Base-by-base conservation (phyloP, 768 basidiomycete genomes). In the Ramaria sp. region DNA sequence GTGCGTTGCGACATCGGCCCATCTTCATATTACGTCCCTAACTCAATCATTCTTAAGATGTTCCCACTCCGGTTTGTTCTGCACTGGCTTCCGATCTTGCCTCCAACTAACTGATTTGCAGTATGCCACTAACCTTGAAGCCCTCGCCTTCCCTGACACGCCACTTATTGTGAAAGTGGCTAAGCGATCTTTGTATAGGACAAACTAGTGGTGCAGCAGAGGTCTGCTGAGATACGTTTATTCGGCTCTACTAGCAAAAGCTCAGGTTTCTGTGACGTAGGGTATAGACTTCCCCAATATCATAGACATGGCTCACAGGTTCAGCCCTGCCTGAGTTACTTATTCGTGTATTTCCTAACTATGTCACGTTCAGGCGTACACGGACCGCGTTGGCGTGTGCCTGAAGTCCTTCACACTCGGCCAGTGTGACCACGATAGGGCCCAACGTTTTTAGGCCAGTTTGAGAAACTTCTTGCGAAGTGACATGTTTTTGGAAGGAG, bases 401-500 rank as follows among this genome's bases (percentile, higher is more conserved):
- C 62, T 89, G 84, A 13, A 99, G 71, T 10, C 91, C 93, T 73
- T 99, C 96, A 65, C 93, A 90, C 62, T 96, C 93, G 1, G 96
- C 96, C 33, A 99, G 71, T 3, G 84, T 90, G 19, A 79, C 86
- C 5, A 98, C 95, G 12, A 86, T 73, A 11, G 96, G 96, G 3
- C 96, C 96, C 33, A 99, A 75, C 12, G 63, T 72, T 63, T 76
- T 75, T 55, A 99, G 74, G 15, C 96, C 96, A 6, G 77, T 81
- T 17, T 75, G 69, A 10, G 92, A 88, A 22, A 98, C 80, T 68
- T 96, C 88, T 68, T 98, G 96, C 5, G 91, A 93, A 13, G 96
- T 99, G 64, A 98, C 97, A 69, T 98, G 88, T 71, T 99, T 99
- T 68, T 97, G 94, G 86, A 98, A 99, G 1, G 92, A 93, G 9